These are phyloP conservation scores for Penicillium sp. DNA, from an alignment of 2,329 filamentous ascomycete genomes.

Conservation along the genomic window DNA sequence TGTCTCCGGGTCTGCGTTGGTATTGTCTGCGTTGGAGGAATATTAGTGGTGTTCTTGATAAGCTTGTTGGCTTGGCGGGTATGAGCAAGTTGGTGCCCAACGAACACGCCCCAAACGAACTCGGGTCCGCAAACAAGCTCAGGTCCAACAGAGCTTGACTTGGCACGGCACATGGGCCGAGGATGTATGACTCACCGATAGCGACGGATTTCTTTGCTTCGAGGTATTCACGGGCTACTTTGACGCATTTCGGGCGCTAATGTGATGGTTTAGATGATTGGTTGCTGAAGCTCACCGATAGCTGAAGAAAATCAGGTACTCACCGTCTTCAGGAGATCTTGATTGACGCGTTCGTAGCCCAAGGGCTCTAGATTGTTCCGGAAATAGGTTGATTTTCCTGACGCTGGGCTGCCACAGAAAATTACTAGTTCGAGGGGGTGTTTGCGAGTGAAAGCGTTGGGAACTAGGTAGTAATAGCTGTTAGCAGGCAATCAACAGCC, in stretches of 20 bases:
- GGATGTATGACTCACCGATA: conserved; percentile 62
- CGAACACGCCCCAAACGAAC: background rate
- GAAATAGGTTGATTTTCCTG: conserved; percentile 91
- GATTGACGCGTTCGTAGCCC: conserved; percentile 83
- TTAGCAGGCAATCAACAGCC: background rate
- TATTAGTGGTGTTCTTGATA: background rate
- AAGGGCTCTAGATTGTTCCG: conserved; percentile 74
- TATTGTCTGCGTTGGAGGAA: conserved; percentile 71
- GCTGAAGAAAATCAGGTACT: background rate
- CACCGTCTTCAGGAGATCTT: conserved; percentile 78
- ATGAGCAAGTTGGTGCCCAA: conserved; percentile 11
- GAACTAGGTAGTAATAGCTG: conserved; percentile 10
- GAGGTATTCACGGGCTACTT: conserved; percentile 68
- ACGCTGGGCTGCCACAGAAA: conserved; percentile 84
- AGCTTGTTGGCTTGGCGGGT: background rate
- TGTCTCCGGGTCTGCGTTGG: conserved; percentile 81
- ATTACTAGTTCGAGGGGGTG: conserved; percentile 73
- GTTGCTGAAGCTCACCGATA: background rate
- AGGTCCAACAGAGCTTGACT: background rate
- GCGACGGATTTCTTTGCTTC: conserved; percentile 67
- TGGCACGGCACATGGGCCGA: background rate
- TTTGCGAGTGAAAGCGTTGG: conserved; percentile 54
- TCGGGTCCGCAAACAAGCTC: background rate
- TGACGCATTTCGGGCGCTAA: conserved; percentile 65
- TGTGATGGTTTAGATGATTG: conserved; percentile 1